Conservation (phyloP, 192 early-diverging fungal species). For the Coemansia sp. region DNA sequence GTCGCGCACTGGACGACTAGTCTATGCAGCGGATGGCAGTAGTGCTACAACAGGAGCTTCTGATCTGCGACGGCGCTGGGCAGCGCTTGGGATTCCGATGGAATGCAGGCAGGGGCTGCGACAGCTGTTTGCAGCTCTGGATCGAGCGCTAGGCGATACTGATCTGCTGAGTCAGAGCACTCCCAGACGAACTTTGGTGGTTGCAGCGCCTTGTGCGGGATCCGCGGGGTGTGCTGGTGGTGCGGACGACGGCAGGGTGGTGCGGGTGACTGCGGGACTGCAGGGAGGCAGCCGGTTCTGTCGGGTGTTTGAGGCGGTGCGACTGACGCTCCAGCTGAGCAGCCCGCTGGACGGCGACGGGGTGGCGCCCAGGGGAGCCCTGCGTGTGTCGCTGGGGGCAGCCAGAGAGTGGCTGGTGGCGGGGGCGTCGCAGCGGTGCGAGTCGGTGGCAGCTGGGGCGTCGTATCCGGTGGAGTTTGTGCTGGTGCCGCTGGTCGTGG, state of each 20-base stretch:
- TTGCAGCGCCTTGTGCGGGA: too few species aligned
- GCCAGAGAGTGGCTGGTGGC: conserved; percentile 40
- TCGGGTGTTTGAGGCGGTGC: conserved; percentile 4
- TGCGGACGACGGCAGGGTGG: background rate
- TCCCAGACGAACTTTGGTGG: too few species aligned
- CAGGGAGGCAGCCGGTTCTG: conserved; percentile 1
- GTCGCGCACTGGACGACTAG: too few species aligned
- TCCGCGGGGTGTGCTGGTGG: background rate
- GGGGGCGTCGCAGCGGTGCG: conserved; percentile 14
- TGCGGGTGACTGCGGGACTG: conserved; percentile 1
- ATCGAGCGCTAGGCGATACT: background rate
- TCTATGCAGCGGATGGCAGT: too few species aligned
- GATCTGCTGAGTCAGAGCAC: too few species aligned
- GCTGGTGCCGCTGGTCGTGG: conserved; percentile 32
- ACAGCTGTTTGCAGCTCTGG: background rate
- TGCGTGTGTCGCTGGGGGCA: too few species aligned
- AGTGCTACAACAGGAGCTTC: too few species aligned
- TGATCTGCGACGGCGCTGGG: background rate
- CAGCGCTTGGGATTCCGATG: too few species aligned
- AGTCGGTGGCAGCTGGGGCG: background rate
- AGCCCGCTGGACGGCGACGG: background rate
- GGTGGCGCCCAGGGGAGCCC: too few species aligned
- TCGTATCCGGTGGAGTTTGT: conserved; percentile 5
- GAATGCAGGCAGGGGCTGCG: too few species aligned
- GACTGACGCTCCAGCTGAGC: background rate